Conservation (phyloP, 1,284 basidiomycete genomes). For the Trametes sp. region DNA sequence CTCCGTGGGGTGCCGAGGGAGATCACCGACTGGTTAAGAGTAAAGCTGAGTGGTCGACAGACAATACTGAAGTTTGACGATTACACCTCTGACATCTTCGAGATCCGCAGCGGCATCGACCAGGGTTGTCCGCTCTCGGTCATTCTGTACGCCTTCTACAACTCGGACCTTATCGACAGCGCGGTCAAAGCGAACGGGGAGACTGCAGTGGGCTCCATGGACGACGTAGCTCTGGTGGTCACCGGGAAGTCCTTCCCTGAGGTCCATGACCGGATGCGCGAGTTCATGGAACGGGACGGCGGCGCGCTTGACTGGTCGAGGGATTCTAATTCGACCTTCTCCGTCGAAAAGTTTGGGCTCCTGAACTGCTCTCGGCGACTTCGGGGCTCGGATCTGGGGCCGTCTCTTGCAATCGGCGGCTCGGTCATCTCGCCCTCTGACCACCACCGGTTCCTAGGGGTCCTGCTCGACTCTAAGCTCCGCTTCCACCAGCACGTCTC, state of each 20-base stretch:
- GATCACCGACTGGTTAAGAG: constrained; percentile 31
- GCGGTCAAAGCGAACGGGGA: constrained; percentile 24
- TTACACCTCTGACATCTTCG: not conserved
- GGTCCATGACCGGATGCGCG: constrained; percentile 22
- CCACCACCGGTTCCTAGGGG: constrained; percentile 43
- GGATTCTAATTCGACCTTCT: constrained; percentile 30
- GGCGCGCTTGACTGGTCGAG: constrained; percentile 37
- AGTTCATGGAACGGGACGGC: constrained; percentile 31
- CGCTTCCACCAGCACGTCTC: constrained; percentile 41
- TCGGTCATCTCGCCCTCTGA: constrained; percentile 12
- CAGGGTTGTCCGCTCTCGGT: too few species aligned
- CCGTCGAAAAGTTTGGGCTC: constrained; percentile 20
- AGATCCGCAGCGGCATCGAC: constrained; percentile 19
- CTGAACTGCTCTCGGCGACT: constrained; percentile 19
- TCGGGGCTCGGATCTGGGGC: not conserved
- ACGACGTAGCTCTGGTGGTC: constrained; percentile 33
- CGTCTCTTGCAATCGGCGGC: not conserved
- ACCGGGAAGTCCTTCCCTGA: not conserved
- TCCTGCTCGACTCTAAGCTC: constrained; percentile 45
- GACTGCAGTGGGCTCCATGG: constrained; percentile 37
- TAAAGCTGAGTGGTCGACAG: not conserved
- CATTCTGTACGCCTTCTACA: constrained; percentile 43
- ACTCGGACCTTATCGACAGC: constrained; percentile 37
- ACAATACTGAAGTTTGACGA: not conserved
- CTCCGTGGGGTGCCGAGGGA: constrained; percentile 36